A percentile compares a stretch with the other conserved stretches of the same genome.
Conservation (phyloP, 2,329 filamentous ascomycete genomes). For the Tothia fuscella region DNA sequence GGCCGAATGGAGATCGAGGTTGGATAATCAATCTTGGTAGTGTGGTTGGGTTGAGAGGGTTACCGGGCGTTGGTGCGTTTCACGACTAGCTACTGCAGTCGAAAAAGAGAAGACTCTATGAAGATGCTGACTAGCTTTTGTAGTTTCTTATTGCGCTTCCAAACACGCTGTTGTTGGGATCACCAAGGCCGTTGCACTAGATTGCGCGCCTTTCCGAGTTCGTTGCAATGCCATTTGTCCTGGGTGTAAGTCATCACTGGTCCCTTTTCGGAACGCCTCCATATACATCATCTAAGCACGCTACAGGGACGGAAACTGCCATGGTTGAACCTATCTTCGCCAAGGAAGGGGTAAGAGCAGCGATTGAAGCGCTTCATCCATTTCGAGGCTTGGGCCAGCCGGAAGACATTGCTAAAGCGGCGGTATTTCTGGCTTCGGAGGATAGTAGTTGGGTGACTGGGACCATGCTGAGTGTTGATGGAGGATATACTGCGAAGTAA, state of each 20-base stretch:
- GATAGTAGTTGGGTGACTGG: conserved; percentile 13
- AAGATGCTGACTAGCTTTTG: no score
- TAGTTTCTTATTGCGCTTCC: conserved; percentile 2
- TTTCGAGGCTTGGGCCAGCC: conserved; percentile 12
- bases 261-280: not conserved
- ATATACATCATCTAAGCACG: not conserved
- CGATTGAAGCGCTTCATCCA: conserved; percentile 10
- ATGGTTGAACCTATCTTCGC: not conserved
- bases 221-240: conserved; percentile 44
- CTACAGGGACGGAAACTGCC: not conserved
- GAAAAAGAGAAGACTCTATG: no score
- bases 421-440: conserved; percentile 11
- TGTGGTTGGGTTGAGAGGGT: not conserved
- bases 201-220: conserved; percentile 37
- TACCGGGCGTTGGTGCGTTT: no score
- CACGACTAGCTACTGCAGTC: no score
- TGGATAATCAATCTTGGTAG: conserved; percentile 35
- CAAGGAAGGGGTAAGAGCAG: not conserved
- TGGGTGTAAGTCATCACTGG: conserved; percentile 28
- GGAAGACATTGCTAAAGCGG: conserved; percentile 11
- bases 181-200: conserved; percentile 36
- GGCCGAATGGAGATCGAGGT: conserved; percentile 29
- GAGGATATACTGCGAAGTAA: conserved; percentile 9
- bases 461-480: conserved; percentile 8
- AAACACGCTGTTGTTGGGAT: conserved; percentile 23